phyloP scores from a whole-genome alignment of 1,139 yeast genomes.

The Wickerhamomyces sp. region DNA sequence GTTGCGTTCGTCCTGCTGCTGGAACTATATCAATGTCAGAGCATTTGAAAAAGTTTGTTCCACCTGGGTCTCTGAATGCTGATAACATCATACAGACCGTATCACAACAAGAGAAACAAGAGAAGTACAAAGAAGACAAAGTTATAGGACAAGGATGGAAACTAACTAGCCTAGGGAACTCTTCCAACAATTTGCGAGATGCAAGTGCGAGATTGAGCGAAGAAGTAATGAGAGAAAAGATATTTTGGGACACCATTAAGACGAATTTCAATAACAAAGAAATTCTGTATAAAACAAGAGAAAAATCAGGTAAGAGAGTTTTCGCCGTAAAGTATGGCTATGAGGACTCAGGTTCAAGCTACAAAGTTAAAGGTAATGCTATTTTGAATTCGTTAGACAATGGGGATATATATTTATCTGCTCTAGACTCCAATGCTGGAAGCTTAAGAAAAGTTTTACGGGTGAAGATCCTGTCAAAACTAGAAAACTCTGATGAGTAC shows the following conservation, averaged over 20 bases:
- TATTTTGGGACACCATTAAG: conserved; percentile 62
- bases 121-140: conserved; percentile 31
- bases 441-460: conserved; percentile 35
- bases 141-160: conserved; percentile 84
- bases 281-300: conserved; percentile 65
- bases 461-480: conserved; percentile 49
- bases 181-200: conserved; percentile 46
- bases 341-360: conserved; percentile 84
- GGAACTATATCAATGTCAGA: conserved; percentile 90
- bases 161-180: conserved; percentile 56
- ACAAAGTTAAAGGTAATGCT: conserved; percentile 72
- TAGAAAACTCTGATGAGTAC: conserved; percentile 51
- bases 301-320: conserved; percentile 42
- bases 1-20: conserved; percentile 80
- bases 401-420: conserved; percentile 34
- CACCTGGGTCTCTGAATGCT: conserved; percentile 75
- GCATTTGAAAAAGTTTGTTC: conserved; percentile 69
- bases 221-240: conserved; percentile 59
- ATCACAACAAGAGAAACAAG: conserved; percentile 20
- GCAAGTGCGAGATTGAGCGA: conserved; percentile 49
- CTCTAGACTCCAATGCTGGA: conserved; percentile 25
- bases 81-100: conserved; percentile 40
- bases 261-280: conserved; percentile 53
- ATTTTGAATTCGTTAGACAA: conserved; percentile 30
- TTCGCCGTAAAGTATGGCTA: conserved; percentile 86